A percentile compares a stretch with the other conserved stretches of the same genome.
Conservation (phyloP, 106 monocot genomes). For the Iris macrosiphon region DNA sequence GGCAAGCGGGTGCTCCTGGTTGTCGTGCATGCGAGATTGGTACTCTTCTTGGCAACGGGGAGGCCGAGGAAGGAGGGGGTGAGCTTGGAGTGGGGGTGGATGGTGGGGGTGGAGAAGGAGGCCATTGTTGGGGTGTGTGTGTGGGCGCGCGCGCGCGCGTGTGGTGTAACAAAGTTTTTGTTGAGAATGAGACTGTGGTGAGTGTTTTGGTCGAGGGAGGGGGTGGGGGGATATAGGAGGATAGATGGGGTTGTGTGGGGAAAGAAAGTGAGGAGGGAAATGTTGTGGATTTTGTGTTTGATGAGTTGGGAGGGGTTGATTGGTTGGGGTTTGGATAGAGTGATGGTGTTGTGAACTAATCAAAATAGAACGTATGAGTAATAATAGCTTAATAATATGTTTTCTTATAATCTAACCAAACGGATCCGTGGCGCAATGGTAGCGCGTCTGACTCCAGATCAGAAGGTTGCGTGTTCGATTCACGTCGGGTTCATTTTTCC, state of each 20-base stretch:
- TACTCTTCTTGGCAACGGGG: constrained; percentile 13
- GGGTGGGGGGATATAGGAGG: not conserved
- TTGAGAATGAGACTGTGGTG: too few relatives aligned
- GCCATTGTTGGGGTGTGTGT: not conserved
- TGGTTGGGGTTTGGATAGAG: constrained; percentile 4
- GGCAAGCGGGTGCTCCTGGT: not conserved
- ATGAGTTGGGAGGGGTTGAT: constrained; percentile 3
- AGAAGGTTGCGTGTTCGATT: constrained; percentile 99
- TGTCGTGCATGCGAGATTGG: constrained; percentile 3
- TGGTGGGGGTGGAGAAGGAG: constrained; percentile 6
- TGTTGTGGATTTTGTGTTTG: not conserved
- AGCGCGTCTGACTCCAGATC: constrained; percentile 99
- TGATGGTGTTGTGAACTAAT: too few relatives aligned
- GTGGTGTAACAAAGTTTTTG: too few relatives aligned
- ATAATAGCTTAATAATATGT: too few relatives aligned
- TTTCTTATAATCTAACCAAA: too few relatives aligned
- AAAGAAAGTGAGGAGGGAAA: not conserved
- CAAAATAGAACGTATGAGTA: too few relatives aligned
- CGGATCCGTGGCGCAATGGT: constrained; percentile 99
- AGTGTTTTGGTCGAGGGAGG: too few relatives aligned
- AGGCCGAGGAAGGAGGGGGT: constrained; percentile 43
- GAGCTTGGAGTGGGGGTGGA: too few relatives aligned
- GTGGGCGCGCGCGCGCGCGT: not conserved
- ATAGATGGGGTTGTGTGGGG: not conserved
- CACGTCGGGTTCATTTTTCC: constrained; percentile 99